These are phyloP conservation scores for Cercophora sp. DNA, from an alignment of 495 filamentous ascomycete genomes.

Conservation along the genomic window DNA sequence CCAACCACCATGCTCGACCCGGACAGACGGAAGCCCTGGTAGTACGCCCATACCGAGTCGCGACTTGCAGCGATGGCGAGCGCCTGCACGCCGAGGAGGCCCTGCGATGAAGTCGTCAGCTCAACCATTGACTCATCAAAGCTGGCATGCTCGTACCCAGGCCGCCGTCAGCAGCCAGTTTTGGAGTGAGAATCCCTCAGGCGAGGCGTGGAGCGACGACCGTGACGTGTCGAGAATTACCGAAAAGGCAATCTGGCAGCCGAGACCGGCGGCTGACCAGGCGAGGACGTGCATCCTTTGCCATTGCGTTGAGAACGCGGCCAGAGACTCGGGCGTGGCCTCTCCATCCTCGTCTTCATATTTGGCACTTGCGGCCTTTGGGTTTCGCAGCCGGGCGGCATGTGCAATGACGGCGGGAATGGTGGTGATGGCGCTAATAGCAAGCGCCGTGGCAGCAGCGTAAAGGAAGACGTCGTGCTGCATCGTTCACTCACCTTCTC, in stretches of 20 bases:
- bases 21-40: conserved; percentile 35
- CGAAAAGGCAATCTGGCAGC: conserved; percentile 37
- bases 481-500: too few species aligned
- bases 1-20: conserved; percentile 33
- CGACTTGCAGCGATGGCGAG: conserved; percentile 32
- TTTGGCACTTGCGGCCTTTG: conserved; percentile 9
- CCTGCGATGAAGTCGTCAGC: too few species aligned
- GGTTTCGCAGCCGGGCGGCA: not conserved
- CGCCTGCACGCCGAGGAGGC: conserved; percentile 38
- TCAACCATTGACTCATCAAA: too few species aligned
- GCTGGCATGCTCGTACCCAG: too few species aligned
- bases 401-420: not conserved
- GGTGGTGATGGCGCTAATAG: conserved; percentile 1
- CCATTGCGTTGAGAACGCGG: conserved; percentile 41
- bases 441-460: not conserved
- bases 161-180: conserved; percentile 16
- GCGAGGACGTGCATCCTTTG: conserved; percentile 42
- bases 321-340: conserved; percentile 48
- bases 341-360: conserved; percentile 59
- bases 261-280: conserved; percentile 39
- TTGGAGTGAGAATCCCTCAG: not conserved
- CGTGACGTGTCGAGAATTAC: conserved; percentile 29
- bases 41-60: conserved; percentile 38
- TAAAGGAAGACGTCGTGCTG: too few species aligned
- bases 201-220: conserved; percentile 6